These are phyloP conservation scores for Hanseniaspora mollemarum DNA, from an alignment of 805 yeast genomes.

Conservation along the genomic window DNA sequence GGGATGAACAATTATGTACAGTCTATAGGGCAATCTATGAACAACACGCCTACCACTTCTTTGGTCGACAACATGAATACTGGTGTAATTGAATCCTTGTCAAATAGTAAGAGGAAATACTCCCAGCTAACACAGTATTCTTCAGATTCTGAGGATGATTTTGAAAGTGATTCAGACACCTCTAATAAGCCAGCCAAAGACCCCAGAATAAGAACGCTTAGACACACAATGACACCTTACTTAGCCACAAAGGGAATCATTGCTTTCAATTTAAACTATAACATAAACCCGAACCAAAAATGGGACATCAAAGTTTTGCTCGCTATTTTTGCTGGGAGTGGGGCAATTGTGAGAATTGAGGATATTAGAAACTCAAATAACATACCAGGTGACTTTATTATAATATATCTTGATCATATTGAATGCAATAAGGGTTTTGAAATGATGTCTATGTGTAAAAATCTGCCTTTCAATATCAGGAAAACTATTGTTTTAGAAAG, in stretches of 20 bases:
- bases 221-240: slow-evolving; percentile 28
- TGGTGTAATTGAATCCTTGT: not conserved
- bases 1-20: not conserved
- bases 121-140: slow-evolving; percentile 1
- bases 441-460: slow-evolving; percentile 2
- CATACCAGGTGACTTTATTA: slow-evolving; percentile 8
- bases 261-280: slow-evolving; percentile 19
- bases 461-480: slow-evolving; percentile 10
- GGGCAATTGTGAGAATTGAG: slow-evolving; percentile 57
- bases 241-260: slow-evolving; percentile 25
- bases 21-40: not conserved
- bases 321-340: slow-evolving; percentile 61
- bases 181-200: slow-evolving; percentile 19
- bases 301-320: slow-evolving; percentile 58
- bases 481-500: slow-evolving; percentile 14
- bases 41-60: not conserved
- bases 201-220: slow-evolving; percentile 28
- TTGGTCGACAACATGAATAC: slow-evolving; percentile 10
- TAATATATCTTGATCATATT: slow-evolving; percentile 6
- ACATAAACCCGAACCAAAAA: slow-evolving; percentile 46
- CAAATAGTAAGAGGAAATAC: slow-evolving; percentile 11
- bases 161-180: slow-evolving; percentile 4
- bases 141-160: slow-evolving; percentile 3
- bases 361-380: slow-evolving; percentile 14
- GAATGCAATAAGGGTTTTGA: slow-evolving; percentile 11